Percentiles rank a stretch among this genome's conserved stretches.
These are phyloP conservation scores for Citrus reticulata DNA, from an alignment of 345 rosid species.

Conservation along the genomic window DNA sequence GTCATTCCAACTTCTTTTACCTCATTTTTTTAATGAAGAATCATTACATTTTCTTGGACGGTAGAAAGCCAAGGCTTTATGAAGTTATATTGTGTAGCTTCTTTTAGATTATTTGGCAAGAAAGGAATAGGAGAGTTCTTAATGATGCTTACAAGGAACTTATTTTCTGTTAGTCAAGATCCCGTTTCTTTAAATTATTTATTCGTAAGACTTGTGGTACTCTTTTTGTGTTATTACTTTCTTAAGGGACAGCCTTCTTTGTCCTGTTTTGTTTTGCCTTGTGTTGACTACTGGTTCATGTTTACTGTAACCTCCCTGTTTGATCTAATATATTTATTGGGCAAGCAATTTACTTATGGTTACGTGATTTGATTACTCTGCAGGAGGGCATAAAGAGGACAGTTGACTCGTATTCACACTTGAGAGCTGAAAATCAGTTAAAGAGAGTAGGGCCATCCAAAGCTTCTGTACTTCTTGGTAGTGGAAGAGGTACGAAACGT, in stretches of 20 bases:
- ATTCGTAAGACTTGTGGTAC: neutral
- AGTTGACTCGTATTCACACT: conserved; percentile 69
- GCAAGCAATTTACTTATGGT: conserved; percentile 4
- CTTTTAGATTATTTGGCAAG: neutral
- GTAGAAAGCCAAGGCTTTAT: neutral
- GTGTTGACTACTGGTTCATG: neutral
- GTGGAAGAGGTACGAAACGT: conserved; percentile 57
- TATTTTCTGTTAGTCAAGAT: neutral
- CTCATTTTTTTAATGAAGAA: neutral
- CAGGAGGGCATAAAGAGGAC: conserved; percentile 89
- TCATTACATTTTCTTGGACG: neutral
- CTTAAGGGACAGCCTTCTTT: neutral
- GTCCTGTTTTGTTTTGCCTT: neutral
- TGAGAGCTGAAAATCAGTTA: conserved; percentile 54
- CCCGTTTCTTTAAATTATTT: neutral
- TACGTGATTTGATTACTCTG: conserved; percentile 17
- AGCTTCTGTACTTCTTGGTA: conserved; percentile 70
- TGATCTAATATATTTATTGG: neutral
- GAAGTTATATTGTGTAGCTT: neutral
- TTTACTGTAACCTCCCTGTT: neutral
- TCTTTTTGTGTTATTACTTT: neutral
- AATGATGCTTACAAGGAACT: neutral
- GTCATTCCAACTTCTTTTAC: neutral
- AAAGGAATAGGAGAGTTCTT: neutral
- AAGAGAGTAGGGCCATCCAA: conserved; percentile 82